A percentile compares a stretch with the other conserved stretches of the same genome.
Conservation (phyloP, 306 rosid genomes). For the Acmispon strigosus region DNA sequence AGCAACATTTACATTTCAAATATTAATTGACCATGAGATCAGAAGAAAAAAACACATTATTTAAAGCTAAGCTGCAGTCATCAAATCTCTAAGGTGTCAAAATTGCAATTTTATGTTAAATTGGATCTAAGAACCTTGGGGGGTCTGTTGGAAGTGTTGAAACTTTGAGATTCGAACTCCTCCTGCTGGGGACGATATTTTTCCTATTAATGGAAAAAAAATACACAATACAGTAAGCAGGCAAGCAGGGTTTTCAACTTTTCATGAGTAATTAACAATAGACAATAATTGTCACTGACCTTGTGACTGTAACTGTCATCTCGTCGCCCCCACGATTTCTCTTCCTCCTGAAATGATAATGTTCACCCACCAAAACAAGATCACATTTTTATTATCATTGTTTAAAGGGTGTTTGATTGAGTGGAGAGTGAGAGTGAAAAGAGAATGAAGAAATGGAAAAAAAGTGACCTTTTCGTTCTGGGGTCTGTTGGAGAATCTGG, state of each 20-base stretch:
- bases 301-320: not conserved
- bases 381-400: too few species aligned
- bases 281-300: not conserved
- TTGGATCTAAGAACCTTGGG: conserved; percentile 23
- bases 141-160: not conserved
- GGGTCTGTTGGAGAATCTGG: conserved; percentile 34
- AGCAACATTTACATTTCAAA: not conserved
- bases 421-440: not conserved
- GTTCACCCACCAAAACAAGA: not conserved
- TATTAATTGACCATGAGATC: not conserved
- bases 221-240: not conserved
- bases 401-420: not conserved
- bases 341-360: conserved; percentile 3
- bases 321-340: not conserved
- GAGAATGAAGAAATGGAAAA: not conserved
- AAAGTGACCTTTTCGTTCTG: conserved; percentile 48
- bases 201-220: not conserved
- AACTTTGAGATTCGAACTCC: conserved; percentile 11
- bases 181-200: conserved; percentile 24
- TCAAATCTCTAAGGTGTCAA: not conserved
- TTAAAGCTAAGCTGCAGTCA: not conserved
- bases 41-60: not conserved
- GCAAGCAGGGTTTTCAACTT: not conserved
- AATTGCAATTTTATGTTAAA: not conserved
- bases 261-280: not conserved